Evolutionary conservation across 768 basidiomycete genomes (phyloP).

Genomic region (Dacryopinax primogenitus): DNA sequence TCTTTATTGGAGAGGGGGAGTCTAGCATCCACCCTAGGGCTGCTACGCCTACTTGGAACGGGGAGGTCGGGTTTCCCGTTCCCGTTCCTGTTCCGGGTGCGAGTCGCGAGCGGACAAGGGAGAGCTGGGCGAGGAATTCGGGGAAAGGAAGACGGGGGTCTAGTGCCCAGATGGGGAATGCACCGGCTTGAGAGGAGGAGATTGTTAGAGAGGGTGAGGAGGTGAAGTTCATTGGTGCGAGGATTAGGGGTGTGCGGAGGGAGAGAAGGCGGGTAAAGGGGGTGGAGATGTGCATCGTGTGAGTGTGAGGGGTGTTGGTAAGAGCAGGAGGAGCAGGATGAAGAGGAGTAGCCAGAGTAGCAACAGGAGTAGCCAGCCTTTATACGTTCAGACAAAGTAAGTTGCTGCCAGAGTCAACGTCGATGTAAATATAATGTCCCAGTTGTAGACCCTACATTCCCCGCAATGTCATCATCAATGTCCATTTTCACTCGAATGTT

Average conservation of each 20-base stretch:
- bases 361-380: no score
- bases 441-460: no score
- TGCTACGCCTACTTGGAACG: slow-evolving; percentile 53
- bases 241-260: slow-evolving; percentile 48
- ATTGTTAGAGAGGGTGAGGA: slow-evolving; percentile 50
- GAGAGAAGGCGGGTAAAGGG: slow-evolving; percentile 41
- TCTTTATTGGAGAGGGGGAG: slow-evolving; percentile 26
- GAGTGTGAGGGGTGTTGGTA: no score
- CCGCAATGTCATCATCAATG: no score
- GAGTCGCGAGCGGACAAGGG: slow-evolving; percentile 38
- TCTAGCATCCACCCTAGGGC: slow-evolving; percentile 64
- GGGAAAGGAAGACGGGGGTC: slow-evolving; percentile 33
- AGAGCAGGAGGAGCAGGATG: no score
- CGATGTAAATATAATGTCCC: no score
- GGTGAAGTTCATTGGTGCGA: slow-evolving; percentile 59
- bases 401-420: no score
- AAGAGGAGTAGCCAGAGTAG: no score
- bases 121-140: slow-evolving; percentile 39
- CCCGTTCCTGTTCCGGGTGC: no score
- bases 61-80: no score
- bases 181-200: slow-evolving; percentile 52
- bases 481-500: no score
- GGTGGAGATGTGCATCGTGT: slow-evolving; percentile 29
- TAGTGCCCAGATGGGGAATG: slow-evolving; percentile 57
- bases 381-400: no score